Base-by-base conservation (phyloP, 345 rosid genomes). In the Populus nigra region DNA sequence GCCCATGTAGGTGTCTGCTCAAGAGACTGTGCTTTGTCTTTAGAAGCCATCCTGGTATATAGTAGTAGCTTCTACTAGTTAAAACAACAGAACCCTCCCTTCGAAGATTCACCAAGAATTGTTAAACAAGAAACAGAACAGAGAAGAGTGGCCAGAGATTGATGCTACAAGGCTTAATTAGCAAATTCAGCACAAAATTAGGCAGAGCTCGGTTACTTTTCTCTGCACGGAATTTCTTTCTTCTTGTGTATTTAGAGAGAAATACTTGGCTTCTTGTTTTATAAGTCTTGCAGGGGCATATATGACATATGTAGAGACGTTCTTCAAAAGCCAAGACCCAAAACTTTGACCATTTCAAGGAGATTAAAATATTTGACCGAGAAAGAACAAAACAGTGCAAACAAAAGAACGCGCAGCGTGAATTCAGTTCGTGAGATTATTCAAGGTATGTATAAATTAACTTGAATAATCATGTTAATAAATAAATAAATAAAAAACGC, bases 1-100 rank as follows among this genome's bases (percentile, higher is more conserved):
- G 98, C 94, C 99, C 99, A 95, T 12, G 99, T 95, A 39, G 99
- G 88, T 3, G 99, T 95, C 50, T 87, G 71, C 76, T 88, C 91
- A 66, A 95, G 41, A 49, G 91, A 68, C 27, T 91, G 77, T 63
- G 86, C 91, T 78, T 83, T 75, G 38, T 0, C 11, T 1, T 0
- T 0, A 0, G 25, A 15, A 65, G 69, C 33, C 69, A 65, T 65
- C 65, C 65, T 20, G 20, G 59, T 53, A 20, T 53, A 39, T 53
- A 7, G 9, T 7, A 53, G 59, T 18, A 53, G 8, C 23, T 53
- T 59, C 65, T 10, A 59, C 63, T 5, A 11, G 45, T 41, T 10
- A 23, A 9, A 59, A 59, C 65, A 59, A 4, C 65, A n/a, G 65
- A 23, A 59, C 29, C 63, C 63, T 59, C 63, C 29, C 63, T 59